Evolutionary conservation across 208 protist species (phyloP), one percentile per base, ranked within the genome.

Genomic region (Leishmania braziliensis): DNA sequence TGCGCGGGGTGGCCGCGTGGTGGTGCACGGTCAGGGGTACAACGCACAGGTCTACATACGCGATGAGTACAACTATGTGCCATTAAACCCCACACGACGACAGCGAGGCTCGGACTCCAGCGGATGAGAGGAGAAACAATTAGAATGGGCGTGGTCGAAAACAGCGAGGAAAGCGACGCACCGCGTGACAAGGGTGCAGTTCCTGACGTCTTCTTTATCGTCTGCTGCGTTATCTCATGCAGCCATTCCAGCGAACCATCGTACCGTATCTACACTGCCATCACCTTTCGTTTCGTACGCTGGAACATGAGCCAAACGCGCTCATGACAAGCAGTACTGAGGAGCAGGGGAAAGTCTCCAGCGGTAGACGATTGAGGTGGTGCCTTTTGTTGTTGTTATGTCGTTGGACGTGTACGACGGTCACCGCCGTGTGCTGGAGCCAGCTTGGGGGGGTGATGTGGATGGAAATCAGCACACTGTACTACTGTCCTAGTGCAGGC

Each of bases 21-120:
- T 89, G n/a, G 75, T 80, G 78, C 84, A 82, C 3, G 89, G 86
- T 26, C 83, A 88, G 26, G 84, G 89, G 50, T 88, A 88, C 79
- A 90, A 90, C 71, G 82, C 89, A 18, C 86, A 92, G 71, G 80
- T 71, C 68, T 87, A 87, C 80, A 82, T 78, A 54, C 83, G 84
- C 29, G 83, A 82, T 18, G 87, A 90, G 36, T 84, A 84, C 58
- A 81, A 81, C 72, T 80, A 81, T 74, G 79, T 87, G 50, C 80
- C 76, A 20, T 29, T 63, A 3, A 75, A 82, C 73, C 71, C 51
- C 5, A 70, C 65, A 5, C 69, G 82, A 26, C 82, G 81, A 33
- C 54, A 14, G 12, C 77, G 82, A 26, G 46, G 69, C 58, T 66
- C 62, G 3, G 53, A 79, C 43, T 74, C n/a, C 2, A n/a, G 36